Conservation (phyloP, 805 yeast genomes). For the Debaryomyces castellii region DNA sequence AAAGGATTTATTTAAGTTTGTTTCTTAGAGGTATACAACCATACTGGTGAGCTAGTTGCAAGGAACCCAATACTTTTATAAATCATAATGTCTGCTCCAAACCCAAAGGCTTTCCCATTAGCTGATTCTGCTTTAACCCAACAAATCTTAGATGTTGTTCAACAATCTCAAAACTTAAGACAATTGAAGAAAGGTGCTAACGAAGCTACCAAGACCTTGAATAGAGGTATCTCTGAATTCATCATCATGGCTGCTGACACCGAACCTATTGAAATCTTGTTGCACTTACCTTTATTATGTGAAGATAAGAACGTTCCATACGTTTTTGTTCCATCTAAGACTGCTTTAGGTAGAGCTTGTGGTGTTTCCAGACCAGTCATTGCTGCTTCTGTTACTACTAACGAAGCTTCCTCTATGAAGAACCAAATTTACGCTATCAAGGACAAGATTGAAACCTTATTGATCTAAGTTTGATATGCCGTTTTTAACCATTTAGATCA, state of each 20-base stretch:
- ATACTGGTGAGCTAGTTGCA: constrained; percentile 44
- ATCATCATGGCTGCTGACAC: constrained; percentile 99
- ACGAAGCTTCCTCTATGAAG: constrained; percentile 97
- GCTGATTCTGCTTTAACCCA: constrained; percentile 95
- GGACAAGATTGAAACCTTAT: constrained; percentile 98
- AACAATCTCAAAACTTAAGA: constrained; percentile 96
- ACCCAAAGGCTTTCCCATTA: constrained; percentile 98
- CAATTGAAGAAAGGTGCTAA: constrained; percentile 99
- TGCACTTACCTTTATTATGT: constrained; percentile 95
- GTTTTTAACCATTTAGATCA: background rate
- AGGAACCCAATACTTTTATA: constrained; percentile 45
- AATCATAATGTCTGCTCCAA: constrained; percentile 73
- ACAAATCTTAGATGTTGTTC: constrained; percentile 96
- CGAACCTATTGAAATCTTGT: constrained; percentile 96
- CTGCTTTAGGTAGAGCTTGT: constrained; percentile 99
- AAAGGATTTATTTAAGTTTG: background rate
- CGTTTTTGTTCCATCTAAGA: constrained; percentile 97
- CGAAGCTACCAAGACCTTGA: constrained; percentile 98
- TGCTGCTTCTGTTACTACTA: constrained; percentile 97
- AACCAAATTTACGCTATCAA: constrained; percentile 95
- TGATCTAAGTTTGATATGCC: constrained; percentile 53
- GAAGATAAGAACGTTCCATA: constrained; percentile 99
- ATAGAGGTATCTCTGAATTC: constrained; percentile 99
- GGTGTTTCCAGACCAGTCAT: constrained; percentile 99
- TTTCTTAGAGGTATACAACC: background rate